These are phyloP conservation scores for Colletotrichum gloeosporioides DNA, from an alignment of 2,329 filamentous ascomycete genomes.

Conservation along the genomic window DNA sequence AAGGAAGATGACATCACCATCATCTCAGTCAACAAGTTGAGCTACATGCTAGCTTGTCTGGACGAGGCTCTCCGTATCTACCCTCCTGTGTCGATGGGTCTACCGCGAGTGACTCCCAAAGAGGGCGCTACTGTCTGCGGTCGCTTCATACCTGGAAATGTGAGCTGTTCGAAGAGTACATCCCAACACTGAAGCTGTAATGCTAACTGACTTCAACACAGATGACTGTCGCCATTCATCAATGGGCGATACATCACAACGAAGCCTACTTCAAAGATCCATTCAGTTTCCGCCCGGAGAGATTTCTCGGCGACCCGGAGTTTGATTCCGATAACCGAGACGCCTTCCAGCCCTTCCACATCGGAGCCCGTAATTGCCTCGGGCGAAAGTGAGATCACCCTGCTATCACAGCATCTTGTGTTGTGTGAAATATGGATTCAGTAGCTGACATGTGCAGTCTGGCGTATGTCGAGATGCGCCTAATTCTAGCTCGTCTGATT, in stretches of 20 bases:
- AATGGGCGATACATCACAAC: background rate
- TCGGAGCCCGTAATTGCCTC: background rate
- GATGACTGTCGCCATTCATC: background rate
- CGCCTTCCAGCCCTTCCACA: constrained; percentile 49
- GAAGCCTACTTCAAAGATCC: background rate
- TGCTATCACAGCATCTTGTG: rapidly evolving
- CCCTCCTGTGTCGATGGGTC: constrained; percentile 7
- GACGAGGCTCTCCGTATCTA: constrained; percentile 43
- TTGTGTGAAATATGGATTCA: background rate
- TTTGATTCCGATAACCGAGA: constrained; percentile 37
- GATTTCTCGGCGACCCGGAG: background rate
- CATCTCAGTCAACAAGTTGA: constrained; percentile 29
- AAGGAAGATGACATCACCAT: constrained; percentile 41
- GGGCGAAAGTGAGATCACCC: background rate
- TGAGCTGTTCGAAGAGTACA: background rate
- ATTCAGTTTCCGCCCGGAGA: background rate
- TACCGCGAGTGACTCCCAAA: background rate
- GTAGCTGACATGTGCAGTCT: constrained; percentile 35
- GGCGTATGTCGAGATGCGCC: constrained; percentile 54
- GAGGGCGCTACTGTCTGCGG: background rate
- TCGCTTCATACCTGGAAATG: background rate
- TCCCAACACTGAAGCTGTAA: rapidly evolving
- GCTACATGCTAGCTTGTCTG: constrained; percentile 44
- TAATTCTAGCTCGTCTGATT: constrained; percentile 50
- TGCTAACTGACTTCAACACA: rapidly evolving